Conservation (phyloP, 768 basidiomycete genomes). For the Agrocybe chaxingu region DNA sequence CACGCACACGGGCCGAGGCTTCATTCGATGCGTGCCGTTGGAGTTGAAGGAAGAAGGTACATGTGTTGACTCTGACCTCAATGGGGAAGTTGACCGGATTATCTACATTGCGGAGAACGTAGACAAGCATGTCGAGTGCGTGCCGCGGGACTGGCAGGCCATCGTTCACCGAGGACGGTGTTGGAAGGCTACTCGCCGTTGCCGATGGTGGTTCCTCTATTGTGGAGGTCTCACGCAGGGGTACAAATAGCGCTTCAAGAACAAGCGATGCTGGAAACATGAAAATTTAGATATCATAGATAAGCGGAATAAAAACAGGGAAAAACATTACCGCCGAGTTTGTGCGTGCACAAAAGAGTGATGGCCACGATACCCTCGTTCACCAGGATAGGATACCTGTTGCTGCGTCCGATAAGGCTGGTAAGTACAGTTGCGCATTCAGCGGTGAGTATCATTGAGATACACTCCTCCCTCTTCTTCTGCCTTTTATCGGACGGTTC, state of each 20-base stretch:
- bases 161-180: conserved; percentile 36
- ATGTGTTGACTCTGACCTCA: conserved; percentile 76
- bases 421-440: conserved; percentile 62
- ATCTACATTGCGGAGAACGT: conserved; percentile 56
- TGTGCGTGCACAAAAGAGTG: conserved; percentile 68
- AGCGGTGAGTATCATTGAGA: conserved; percentile 46
- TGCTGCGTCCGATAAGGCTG: conserved; percentile 70
- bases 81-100: conserved; percentile 58
- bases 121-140: conserved; percentile 66
- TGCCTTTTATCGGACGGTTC: conserved; percentile 33
- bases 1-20: conserved; percentile 48
- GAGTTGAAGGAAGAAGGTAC: conserved; percentile 66
- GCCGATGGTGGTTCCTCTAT: conserved; percentile 34
- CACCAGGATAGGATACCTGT: conserved; percentile 78
- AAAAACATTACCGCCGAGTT: conserved; percentile 51
- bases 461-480: conserved; percentile 49
- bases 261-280: conserved; percentile 52
- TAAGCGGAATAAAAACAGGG: background rate
- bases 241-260: conserved; percentile 52
- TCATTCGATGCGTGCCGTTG: conserved; percentile 49
- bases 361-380: conserved; percentile 88
- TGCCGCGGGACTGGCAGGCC: conserved; percentile 45
- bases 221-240: conserved; percentile 29
- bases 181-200: conserved; percentile 39
- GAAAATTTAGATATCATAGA: background rate